These are phyloP conservation scores for Encephalitozoon cuniculi DNA, from an alignment of 371 early-diverging fungal species.

Conservation along the genomic window DNA sequence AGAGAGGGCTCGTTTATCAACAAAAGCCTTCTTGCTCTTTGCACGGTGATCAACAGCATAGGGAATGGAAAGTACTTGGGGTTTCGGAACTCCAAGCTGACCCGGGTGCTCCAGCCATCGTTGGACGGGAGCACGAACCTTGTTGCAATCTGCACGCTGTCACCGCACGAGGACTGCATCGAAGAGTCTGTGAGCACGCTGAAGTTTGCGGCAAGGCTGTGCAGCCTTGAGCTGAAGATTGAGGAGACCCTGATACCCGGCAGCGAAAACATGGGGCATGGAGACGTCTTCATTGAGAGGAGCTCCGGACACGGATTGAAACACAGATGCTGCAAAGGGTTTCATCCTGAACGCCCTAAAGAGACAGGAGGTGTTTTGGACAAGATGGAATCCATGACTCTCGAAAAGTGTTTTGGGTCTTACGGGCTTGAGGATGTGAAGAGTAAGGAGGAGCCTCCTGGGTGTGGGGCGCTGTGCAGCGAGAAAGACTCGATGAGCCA, in stretches of 20 bases:
- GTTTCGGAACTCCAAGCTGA: constrained; percentile 79
- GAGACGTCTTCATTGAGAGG: neutral
- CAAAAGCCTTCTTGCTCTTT: constrained; percentile 58
- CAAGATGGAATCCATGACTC: neutral
- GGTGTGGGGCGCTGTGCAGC: neutral
- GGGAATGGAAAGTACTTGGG: constrained; percentile 67
- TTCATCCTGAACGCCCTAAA: neutral
- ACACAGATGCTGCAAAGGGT: neutral
- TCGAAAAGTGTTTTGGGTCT: neutral
- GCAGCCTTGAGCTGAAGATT: constrained; percentile 33
- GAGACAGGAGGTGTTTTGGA: neutral
- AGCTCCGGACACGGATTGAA: neutral
- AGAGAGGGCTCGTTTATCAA: constrained; percentile 64
- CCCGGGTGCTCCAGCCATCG: constrained; percentile 71
- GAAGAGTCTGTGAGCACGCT: constrained; percentile 82
- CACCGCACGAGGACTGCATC: constrained; percentile 67
- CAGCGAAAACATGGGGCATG: neutral
- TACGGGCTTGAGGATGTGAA: neutral
- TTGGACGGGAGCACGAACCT: constrained; percentile 70
- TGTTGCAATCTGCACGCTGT: constrained; percentile 74
- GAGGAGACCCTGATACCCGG: neutral
- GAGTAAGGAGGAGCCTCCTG: neutral
- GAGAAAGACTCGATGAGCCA: neutral
- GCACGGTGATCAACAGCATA: constrained; percentile 58
- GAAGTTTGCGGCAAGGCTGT: constrained; percentile 70